Evolutionary conservation across 768 basidiomycete species (phyloP).

Genomic region (Rhizopogon sp.): DNA sequence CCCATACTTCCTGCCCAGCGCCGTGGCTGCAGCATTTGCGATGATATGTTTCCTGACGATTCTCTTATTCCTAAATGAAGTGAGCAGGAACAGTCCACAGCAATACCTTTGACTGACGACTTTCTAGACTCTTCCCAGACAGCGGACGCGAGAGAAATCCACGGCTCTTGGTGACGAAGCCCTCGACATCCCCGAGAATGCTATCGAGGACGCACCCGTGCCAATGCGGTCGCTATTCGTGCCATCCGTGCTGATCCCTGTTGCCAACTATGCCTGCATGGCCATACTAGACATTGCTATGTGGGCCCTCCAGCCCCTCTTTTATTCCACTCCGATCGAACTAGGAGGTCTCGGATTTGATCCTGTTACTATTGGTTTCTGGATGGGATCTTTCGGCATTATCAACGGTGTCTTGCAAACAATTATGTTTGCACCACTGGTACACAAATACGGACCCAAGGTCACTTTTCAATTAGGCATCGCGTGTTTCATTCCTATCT

Average conservation of each 20-base stretch:
- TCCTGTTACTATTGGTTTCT: slow-evolving; percentile 12
- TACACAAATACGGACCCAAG: too few species aligned
- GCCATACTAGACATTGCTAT: slow-evolving; percentile 30
- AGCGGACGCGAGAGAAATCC: slow-evolving; percentile 13
- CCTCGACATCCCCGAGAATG: background rate
- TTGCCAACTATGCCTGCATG: slow-evolving; percentile 35
- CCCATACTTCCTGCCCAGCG: too few species aligned
- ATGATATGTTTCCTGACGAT: slow-evolving; percentile 15
- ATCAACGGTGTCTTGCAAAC: too few species aligned
- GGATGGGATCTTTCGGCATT: too few species aligned
- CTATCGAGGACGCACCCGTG: slow-evolving; percentile 1
- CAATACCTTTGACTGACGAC: background rate
- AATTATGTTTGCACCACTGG: too few species aligned
- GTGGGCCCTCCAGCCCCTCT: slow-evolving; percentile 33
- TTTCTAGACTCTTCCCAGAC: background rate
- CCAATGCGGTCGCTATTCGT: slow-evolving; percentile 26
- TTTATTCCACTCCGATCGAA: slow-evolving; percentile 30
- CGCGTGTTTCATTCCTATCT: too few species aligned
- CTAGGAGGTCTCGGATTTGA: slow-evolving; percentile 33
- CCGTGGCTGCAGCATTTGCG: too few species aligned
- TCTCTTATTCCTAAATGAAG: slow-evolving; percentile 25
- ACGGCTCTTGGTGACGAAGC: background rate
- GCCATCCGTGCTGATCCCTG: slow-evolving; percentile 23
- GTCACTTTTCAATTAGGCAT: too few species aligned
- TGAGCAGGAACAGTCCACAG: slow-evolving; percentile 4